Evolutionary conservation across 2,329 filamentous ascomycete species (phyloP), one percentile per base, ranked within the genome.

Genomic region (Cladosporium sp.): DNA sequence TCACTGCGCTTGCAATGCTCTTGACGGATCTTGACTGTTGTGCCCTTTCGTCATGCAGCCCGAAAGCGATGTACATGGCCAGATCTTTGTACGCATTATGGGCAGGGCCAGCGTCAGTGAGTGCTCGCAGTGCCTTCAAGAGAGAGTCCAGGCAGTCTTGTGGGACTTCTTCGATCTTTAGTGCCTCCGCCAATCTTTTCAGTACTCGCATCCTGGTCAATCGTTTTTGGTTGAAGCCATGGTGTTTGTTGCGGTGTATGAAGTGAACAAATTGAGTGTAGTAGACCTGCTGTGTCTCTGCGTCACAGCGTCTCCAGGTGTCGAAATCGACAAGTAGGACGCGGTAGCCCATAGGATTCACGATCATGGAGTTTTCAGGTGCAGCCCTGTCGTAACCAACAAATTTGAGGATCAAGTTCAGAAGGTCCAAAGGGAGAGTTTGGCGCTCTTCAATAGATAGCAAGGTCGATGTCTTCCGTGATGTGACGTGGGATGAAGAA

Each of bases 261-360:
- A 99, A 97, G 0, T 87, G 88, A 60, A 88, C 80, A 67, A 97
- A 97, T 70, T 99, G 94, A 60, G 87, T 86, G 74, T 97, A 97
- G 73, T 97, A 99, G 22, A 97, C 78, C 65, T 89, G 87, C 68
- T 97, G 91, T 0, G 92, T 90, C 17, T 86, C 81, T 4, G 84
- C 71, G 34, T 89, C 87, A 20, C 89, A 89, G 72, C 85, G 87
- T 62, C 93, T 84, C 94, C 94, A 99, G 19, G 93, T 88, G 66
- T 97, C 93, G 63, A 95, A 84, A 72, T 99, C 94, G 55, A 97
- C 90, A 25, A 99, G 80, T 17, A 99, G 79, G 34, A 96, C 87
- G 45, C 94, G 87, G 73, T 97, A 99, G 3, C 93, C 94, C 61
- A 99, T 80, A 0, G 94, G 93, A 66, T 99, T 99, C 64, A 96